Evolutionary conservation across 106 monocot genomes (phyloP), one percentile per base, ranked within the genome.

Genomic region (Platanthera zijinensis): DNA sequence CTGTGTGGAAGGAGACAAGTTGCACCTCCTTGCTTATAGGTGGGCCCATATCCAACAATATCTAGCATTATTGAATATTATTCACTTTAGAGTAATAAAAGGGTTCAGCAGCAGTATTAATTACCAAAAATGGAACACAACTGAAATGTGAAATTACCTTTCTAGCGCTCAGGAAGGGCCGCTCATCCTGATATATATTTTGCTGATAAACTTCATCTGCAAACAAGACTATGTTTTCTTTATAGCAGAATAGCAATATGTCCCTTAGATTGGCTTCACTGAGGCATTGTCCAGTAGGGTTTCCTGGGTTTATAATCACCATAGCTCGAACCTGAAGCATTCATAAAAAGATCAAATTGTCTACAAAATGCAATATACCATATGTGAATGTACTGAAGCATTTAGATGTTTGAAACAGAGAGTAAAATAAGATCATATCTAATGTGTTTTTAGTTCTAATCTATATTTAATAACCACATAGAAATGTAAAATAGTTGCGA

Each of bases 141-240:
- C 12, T 21, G 18, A 48, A 18, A 21, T 61, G n/a, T 48, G 45
- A 77, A 66, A 71, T 17, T 86, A 99, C 99, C 94, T 99, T 99
- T 87, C 90, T 85, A 48, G 94, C 91, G 78, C 99, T 99, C 76
- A 99, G 84, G 71, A 99, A 99, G 51, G 99, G 99, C 12, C 86
- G 82, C 63, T 94, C 92, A 80, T 94, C 92, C 79, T 99, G 99
- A 84, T 94, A 99, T 50, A 99, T 74, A 71, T 99, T 99, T 76
- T 99, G 99, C 81, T 99, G 99, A 83, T 99, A 99, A 82, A 99
- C 99, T 90, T 99, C 99, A 88, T 99, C 99, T 48, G 92, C 99
- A 75, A 99, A 85, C 64, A 99, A 74, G 19, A 84, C 99, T 76
- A 99, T 74, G 32, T 94, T 92, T 77, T 99, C 92, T 48, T 80